phyloP scores from a whole-genome alignment of 2,329 filamentous ascomycete species.

The Diaporthe capsici region DNA sequence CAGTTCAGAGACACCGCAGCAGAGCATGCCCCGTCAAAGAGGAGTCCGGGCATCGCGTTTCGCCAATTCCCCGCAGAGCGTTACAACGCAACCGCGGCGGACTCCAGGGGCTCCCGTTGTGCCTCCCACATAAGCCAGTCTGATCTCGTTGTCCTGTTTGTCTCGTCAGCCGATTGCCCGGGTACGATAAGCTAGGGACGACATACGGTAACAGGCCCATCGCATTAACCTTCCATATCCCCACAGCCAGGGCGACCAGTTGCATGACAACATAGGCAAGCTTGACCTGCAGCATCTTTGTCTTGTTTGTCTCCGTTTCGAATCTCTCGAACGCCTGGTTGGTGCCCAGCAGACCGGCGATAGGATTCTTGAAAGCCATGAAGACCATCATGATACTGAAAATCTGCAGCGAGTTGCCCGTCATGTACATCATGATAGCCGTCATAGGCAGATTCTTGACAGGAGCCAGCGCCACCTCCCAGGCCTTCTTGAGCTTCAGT shows the following conservation, averaged over 20 bases:
- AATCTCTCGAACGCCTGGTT: slow-evolving; percentile 93
- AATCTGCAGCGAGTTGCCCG: slow-evolving; percentile 96
- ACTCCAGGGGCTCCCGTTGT: slow-evolving; percentile 77
- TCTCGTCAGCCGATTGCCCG: background rate
- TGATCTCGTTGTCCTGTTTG: slow-evolving; percentile 85
- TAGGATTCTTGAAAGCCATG: slow-evolving; percentile 97
- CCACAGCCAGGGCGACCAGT: slow-evolving; percentile 83
- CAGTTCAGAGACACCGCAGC: background rate
- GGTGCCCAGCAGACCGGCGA: slow-evolving; percentile 85
- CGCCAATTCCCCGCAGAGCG: background rate
- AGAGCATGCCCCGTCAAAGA: slow-evolving; percentile 15
- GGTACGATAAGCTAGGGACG: background rate
- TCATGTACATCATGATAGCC: slow-evolving; percentile 99
- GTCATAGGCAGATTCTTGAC: slow-evolving; percentile 98
- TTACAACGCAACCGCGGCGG: slow-evolving; percentile 73
- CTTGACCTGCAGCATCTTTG: slow-evolving; percentile 86
- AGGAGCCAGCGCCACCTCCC: slow-evolving; percentile 95
- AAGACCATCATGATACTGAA: slow-evolving; percentile 99
- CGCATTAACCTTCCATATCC: slow-evolving; percentile 95
- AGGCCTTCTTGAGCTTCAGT: slow-evolving; percentile 97
- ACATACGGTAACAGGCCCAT: slow-evolving; percentile 95
- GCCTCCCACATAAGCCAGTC: slow-evolving; percentile 98
- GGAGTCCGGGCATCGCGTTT: background rate
- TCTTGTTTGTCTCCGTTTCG: slow-evolving; percentile 83
- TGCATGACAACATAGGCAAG: slow-evolving; percentile 90